Percentiles rank a stretch among this genome's conserved stretches.
phyloP scores from a whole-genome alignment of 2,329 filamentous ascomycete species.

The Aureobasidium pullulans region DNA sequence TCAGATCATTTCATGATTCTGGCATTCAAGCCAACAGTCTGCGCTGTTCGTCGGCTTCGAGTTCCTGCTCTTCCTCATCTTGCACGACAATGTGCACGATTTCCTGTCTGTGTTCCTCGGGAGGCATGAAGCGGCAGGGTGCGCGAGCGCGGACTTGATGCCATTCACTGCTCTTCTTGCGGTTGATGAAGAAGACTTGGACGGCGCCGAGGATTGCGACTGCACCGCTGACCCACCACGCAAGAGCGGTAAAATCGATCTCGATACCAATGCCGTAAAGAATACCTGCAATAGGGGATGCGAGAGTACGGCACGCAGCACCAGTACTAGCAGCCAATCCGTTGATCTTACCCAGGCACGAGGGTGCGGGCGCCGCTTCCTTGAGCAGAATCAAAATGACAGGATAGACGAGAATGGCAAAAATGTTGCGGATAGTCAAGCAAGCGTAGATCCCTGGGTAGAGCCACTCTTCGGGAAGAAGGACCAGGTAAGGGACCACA shows the following conservation, averaged over 20 bases:
- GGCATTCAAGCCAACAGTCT: not conserved
- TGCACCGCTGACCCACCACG: conserved; percentile 54
- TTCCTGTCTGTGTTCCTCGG: conserved; percentile 16
- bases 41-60: not conserved
- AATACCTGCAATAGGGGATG: conserved; percentile 60
- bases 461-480: conserved; percentile 47
- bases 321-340: conserved; percentile 64
- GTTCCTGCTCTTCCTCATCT: conserved; percentile 10
- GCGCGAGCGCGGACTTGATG: conserved; percentile 19
- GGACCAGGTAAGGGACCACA: conserved; percentile 59
- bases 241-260: conserved; percentile 52
- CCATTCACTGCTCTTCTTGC: conserved; percentile 37
- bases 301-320: conserved; percentile 62
- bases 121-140: conserved; percentile 23
- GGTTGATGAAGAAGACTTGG: conserved; percentile 50
- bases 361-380: conserved; percentile 57
- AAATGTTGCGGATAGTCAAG: conserved; percentile 57
- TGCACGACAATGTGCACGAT: conserved; percentile 20
- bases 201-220: conserved; percentile 49
- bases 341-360: conserved; percentile 62
- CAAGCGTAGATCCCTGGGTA: conserved; percentile 60
- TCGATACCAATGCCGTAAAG: conserved; percentile 57
- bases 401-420: conserved; percentile 62
- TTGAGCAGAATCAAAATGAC: conserved; percentile 65
- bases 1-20: not conserved